Evolutionary conservation across 768 basidiomycete genomes (phyloP).

Genomic region (Mrakia hoshinonis): DNA sequence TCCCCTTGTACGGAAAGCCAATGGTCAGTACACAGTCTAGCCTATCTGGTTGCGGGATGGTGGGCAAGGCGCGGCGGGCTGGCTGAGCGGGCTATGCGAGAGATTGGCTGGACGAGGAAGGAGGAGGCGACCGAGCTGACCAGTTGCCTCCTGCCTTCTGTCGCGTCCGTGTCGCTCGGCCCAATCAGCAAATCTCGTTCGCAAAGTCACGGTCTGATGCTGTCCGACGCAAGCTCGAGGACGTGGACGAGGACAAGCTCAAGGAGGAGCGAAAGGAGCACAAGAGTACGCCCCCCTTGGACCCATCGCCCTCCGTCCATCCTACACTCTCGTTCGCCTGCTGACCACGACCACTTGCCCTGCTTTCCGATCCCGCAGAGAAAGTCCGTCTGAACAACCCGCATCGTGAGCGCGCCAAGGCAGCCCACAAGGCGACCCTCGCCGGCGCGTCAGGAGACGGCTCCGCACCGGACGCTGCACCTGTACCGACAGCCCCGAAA

Average conservation of each 20-base stretch:
- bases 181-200: conserved; percentile 80
- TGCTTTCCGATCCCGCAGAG: background rate
- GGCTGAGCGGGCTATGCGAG: background rate
- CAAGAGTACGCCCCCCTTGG: conserved; percentile 59
- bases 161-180: background rate
- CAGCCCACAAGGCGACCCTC: conserved; percentile 19
- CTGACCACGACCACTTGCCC: background rate
- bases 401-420: conserved; percentile 56
- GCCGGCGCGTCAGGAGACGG: conserved; percentile 22
- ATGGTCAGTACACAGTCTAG: conserved; percentile 54
- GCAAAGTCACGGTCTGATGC: conserved; percentile 81
- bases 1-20: conserved; percentile 91
- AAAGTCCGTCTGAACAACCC: conserved; percentile 27
- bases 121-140: background rate
- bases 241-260: conserved; percentile 61
- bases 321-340: background rate
- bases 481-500: conserved; percentile 1
- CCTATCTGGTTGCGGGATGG: background rate
- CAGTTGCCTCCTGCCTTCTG: background rate
- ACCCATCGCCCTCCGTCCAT: background rate
- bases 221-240: conserved; percentile 68
- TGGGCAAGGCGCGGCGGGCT: background rate
- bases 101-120: background rate
- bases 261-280: conserved; percentile 64
- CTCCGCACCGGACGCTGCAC: conserved; percentile 29